Conservation (phyloP, 73 alveolate species). For the Symbiodinium natans region DNA sequence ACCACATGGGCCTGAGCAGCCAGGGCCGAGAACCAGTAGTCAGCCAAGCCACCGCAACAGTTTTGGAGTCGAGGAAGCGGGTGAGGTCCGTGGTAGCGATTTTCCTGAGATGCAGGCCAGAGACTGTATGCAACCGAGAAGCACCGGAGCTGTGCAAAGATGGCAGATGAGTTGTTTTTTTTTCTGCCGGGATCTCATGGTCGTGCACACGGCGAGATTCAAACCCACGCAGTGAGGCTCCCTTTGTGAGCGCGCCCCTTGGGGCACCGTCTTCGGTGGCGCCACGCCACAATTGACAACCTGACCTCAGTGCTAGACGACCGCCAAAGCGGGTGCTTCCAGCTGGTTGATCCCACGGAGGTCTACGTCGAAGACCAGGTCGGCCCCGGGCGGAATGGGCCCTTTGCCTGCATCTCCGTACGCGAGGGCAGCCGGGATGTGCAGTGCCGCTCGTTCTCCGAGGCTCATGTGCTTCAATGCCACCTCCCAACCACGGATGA, state of each 20-base stretch:
- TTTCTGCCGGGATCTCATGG: neutral
- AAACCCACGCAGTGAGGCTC: neutral
- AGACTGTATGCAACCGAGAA: no score
- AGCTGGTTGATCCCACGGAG: neutral
- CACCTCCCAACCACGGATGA: slow-evolving; percentile 49
- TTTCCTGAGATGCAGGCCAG: slow-evolving; percentile 17
- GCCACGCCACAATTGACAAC: neutral
- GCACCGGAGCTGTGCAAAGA: no score
- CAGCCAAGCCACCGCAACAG: slow-evolving; percentile 29
- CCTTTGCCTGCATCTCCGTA: neutral
- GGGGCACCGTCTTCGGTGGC: neutral
- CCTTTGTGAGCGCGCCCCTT: neutral
- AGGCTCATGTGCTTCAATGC: slow-evolving; percentile 9
- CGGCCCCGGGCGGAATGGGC: slow-evolving; percentile 20
- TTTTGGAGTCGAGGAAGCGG: slow-evolving; percentile 80
- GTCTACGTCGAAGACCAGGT: neutral
- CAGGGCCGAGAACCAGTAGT: neutral
- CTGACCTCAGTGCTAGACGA: neutral
- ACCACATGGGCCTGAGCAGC: neutral
- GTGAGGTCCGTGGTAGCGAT: slow-evolving; percentile 69
- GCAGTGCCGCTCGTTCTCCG: slow-evolving; percentile 29
- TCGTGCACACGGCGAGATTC: neutral
- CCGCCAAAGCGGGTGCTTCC: neutral
- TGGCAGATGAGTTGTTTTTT: no score
- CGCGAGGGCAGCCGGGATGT: slow-evolving; percentile 29